Evolutionary conservation across 2,329 filamentous ascomycete species (phyloP).

Genomic region (Dothistroma pini): DNA sequence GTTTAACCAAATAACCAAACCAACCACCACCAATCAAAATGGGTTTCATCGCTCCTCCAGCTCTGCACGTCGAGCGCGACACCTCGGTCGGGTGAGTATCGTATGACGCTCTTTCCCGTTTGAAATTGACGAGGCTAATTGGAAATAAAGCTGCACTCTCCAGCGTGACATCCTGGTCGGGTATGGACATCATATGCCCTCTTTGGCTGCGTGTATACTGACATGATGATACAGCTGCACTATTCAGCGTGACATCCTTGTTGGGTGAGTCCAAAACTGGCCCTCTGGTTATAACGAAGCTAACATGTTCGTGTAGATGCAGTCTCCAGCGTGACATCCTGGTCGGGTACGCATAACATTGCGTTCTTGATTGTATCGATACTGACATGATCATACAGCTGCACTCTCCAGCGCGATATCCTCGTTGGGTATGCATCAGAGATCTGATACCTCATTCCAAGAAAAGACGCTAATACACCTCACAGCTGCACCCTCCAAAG

Average conservation of each 20-base stretch:
- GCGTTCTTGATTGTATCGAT: too few relatives aligned
- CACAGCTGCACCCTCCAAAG: neutral
- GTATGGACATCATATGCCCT: neutral
- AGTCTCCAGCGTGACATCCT: too few relatives aligned
- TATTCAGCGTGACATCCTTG: neutral
- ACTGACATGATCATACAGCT: neutral
- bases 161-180: neutral
- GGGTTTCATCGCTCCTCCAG: neutral
- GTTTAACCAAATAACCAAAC: neutral
- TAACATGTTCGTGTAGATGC: too few relatives aligned
- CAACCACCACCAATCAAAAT: neutral
- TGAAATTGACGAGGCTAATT: neutral
- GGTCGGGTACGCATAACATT: too few relatives aligned
- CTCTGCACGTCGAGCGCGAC: neutral
- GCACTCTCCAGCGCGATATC: neutral
- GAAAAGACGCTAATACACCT: too few relatives aligned
- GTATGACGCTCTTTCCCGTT: neutral
- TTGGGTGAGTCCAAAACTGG: neutral
- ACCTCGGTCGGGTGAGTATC: neutral
- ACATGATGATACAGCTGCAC: neutral
- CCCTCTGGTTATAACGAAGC: too few relatives aligned
- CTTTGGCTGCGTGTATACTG: neutral
- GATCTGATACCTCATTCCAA: too few relatives aligned
- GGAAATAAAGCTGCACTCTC: neutral
- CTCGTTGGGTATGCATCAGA: neutral